Evolutionary conservation across 306 rosid species (phyloP).

Genomic region (Corylus americana): DNA sequence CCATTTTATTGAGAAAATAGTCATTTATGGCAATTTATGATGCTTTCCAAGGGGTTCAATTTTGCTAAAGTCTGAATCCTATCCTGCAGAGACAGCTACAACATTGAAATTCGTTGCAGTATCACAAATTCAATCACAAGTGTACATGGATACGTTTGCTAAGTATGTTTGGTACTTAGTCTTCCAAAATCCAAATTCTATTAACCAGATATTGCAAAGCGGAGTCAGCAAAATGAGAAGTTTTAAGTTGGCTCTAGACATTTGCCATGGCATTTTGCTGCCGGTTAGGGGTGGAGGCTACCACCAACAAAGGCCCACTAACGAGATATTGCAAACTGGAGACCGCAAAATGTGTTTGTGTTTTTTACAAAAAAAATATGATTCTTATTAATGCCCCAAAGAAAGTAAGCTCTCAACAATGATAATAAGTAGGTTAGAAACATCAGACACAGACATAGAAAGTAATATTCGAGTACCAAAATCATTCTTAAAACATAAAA

Average conservation of each 20-base stretch:
- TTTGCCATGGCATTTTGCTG: not conserved
- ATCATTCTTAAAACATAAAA: not conserved
- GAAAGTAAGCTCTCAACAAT: not conserved
- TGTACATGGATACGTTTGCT: not conserved
- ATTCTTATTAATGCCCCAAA: not conserved
- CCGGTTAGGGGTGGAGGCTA: not conserved
- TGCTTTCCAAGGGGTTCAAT: not conserved
- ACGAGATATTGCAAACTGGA: not conserved
- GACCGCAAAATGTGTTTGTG: not conserved
- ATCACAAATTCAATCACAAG: not conserved
- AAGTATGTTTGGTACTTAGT: not conserved
- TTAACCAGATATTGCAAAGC: not conserved
- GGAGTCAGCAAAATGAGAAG: not conserved
- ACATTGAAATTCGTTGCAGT: not conserved
- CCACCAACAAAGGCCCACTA: not conserved
- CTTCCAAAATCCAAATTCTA: not conserved
- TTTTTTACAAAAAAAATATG: not conserved
- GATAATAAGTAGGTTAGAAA: not conserved
- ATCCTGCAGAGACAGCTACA: not conserved
- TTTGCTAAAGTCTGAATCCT: not conserved
- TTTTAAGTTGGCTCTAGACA: not conserved
- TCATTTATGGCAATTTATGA: not conserved
- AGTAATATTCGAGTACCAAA: not conserved
- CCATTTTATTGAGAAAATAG: too few species aligned
- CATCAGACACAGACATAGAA: not conserved